Percentiles rank a stretch among this genome's conserved stretches.
Conservation (phyloP, 305 asterid genomes). For the Ajuga reptans region DNA sequence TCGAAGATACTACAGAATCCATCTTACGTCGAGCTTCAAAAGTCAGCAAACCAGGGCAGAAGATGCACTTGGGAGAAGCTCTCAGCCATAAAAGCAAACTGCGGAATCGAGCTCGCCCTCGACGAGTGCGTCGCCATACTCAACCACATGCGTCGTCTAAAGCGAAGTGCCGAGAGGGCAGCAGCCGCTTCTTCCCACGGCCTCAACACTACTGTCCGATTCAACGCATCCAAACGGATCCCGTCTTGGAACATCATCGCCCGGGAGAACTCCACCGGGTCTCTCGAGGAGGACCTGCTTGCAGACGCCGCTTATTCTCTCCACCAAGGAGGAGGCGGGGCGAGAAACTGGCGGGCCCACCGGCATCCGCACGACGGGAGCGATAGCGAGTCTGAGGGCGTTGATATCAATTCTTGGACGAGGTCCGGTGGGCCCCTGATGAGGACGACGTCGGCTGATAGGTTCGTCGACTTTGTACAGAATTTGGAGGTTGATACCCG, state of each 20-base stretch:
- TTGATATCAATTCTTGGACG: slow-evolving; percentile 68
- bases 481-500: slow-evolving; percentile 46
- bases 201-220: slow-evolving; percentile 40
- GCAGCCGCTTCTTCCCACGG: slow-evolving; percentile 69
- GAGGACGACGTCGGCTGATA: slow-evolving; percentile 84
- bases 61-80: slow-evolving; percentile 95
- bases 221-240: slow-evolving; percentile 66
- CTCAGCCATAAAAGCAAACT: slow-evolving; percentile 79
- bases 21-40: slow-evolving; percentile 60
- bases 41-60: slow-evolving; percentile 82
- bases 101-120: slow-evolving; percentile 86
- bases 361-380: slow-evolving; percentile 49
- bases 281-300: slow-evolving; percentile 68
- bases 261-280: slow-evolving; percentile 74
- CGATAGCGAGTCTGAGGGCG: slow-evolving; percentile 69
- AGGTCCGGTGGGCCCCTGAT: slow-evolving; percentile 89
- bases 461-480: slow-evolving; percentile 67
- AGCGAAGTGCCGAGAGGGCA: slow-evolving; percentile 76
- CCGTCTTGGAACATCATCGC: slow-evolving; percentile 89
- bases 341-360: slow-evolving; percentile 28
- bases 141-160: slow-evolving; percentile 80
- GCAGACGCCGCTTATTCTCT: slow-evolving; percentile 43
- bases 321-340: slow-evolving; percentile 34
- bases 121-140: slow-evolving; percentile 79
- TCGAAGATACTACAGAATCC: slow-evolving; percentile 84